phyloP scores from a whole-genome alignment of 768 basidiomycete species.

The Lactifluus rugatus region DNA sequence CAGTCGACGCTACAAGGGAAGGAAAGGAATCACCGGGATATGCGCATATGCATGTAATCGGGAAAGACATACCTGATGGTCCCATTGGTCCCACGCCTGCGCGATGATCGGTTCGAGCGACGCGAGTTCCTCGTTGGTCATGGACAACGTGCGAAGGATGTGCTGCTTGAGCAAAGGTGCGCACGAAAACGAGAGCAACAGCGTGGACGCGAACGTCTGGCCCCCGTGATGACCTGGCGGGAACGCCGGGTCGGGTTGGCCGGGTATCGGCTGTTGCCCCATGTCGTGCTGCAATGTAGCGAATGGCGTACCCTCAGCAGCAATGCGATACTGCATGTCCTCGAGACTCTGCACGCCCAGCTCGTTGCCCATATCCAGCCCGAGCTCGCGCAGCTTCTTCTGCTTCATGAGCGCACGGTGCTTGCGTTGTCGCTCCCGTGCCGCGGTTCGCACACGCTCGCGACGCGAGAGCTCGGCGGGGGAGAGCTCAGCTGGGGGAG shows the following conservation, averaged over 20 bases:
- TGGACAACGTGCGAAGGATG: conserved; percentile 56
- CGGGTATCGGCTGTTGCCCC: conserved; percentile 27
- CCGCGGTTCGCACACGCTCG: conserved; percentile 65
- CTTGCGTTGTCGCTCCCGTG: conserved; percentile 73
- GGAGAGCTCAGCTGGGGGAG: conserved; percentile 32
- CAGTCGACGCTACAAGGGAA: conserved; percentile 33
- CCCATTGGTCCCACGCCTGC: conserved; percentile 82
- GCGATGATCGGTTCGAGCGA: conserved; percentile 73
- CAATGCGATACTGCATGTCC: conserved; percentile 55
- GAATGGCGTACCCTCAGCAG: conserved; percentile 33
- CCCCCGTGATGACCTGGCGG: conserved; percentile 52
- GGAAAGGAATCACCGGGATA: neutral
- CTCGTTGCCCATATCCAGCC: conserved; percentile 72
- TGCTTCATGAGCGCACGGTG: conserved; percentile 73
- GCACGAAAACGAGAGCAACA: conserved; percentile 68
- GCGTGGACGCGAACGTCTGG: conserved; percentile 70
- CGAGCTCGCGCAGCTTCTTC: conserved; percentile 73
- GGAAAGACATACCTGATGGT: conserved; percentile 49
- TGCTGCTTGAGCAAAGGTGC: conserved; percentile 67
- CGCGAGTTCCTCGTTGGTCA: conserved; percentile 72
- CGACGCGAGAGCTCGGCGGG: conserved; percentile 58
- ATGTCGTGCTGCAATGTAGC: conserved; percentile 26
- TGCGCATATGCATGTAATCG: neutral
- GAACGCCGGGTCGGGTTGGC: conserved; percentile 48
- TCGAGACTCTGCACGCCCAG: conserved; percentile 45